These are phyloP conservation scores for Alisma plantagoaquatica DNA, from an alignment of 106 monocot genomes.

Conservation along the genomic window DNA sequence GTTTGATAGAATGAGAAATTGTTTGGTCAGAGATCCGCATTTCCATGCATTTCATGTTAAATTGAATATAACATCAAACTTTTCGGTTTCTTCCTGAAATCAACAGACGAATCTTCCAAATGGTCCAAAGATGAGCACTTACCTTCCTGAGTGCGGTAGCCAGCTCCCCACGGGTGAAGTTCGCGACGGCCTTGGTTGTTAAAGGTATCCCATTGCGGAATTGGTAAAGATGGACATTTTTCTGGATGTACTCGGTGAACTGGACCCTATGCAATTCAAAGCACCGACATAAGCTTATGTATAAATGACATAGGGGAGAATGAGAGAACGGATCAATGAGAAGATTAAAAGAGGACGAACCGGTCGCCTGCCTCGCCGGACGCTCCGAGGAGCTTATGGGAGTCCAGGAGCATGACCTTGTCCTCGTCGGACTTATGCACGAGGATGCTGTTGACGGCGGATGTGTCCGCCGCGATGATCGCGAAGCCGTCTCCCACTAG, in stretches of 20 bases:
- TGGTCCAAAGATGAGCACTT: too few relatives aligned
- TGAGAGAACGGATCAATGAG: not conserved
- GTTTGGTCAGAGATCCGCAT: too few relatives aligned
- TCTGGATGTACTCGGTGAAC: slow-evolving; percentile 86
- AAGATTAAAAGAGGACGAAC: slow-evolving; percentile 13
- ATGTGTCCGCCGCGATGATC: slow-evolving; percentile 33
- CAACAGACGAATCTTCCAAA: too few relatives aligned
- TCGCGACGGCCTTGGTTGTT: slow-evolving; percentile 56
- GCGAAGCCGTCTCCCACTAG: slow-evolving; percentile 51
- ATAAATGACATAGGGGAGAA: too few relatives aligned
- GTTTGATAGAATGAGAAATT: too few relatives aligned
- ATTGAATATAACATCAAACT: too few relatives aligned
- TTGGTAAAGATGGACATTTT: slow-evolving; percentile 77
- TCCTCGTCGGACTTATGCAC: slow-evolving; percentile 88
- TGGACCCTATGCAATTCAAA: too few relatives aligned
- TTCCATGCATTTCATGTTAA: too few relatives aligned
- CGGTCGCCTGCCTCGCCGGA: slow-evolving; percentile 86
- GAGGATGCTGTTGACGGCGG: too few relatives aligned
- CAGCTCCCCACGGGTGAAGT: slow-evolving; percentile 75
- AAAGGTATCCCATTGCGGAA: slow-evolving; percentile 73
- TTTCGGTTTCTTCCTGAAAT: too few relatives aligned
- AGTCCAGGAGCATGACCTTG: slow-evolving; percentile 88
- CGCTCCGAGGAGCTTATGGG: slow-evolving; percentile 87
- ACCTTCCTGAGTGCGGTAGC: slow-evolving; percentile 78
- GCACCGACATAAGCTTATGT: too few relatives aligned